Percentiles rank a stretch among this genome's conserved stretches.
phyloP scores from a whole-genome alignment of 169 alveolate genomes.

The Eimeria tenella region DNA sequence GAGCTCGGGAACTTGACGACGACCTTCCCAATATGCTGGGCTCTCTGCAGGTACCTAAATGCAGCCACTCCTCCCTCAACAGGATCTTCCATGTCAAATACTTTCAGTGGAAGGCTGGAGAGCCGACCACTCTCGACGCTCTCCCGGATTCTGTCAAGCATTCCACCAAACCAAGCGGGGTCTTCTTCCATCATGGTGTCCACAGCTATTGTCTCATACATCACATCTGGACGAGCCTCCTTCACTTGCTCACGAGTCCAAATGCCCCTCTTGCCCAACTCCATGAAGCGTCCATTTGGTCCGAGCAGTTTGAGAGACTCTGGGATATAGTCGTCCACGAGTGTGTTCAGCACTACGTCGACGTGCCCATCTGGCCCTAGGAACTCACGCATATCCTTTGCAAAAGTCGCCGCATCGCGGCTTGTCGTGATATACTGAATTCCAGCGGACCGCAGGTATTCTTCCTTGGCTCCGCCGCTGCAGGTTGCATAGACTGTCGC shows the following conservation, averaged over 20 bases:
- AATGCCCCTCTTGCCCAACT: conserved; percentile 86
- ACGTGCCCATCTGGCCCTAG: conserved; percentile 74
- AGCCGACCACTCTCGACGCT: conserved; percentile 66
- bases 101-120: conserved; percentile 76
- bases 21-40: conserved; percentile 82
- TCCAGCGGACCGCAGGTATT: conserved; percentile 79
- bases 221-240: conserved; percentile 80
- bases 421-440: conserved; percentile 83
- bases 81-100: conserved; percentile 77
- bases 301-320: conserved; percentile 81
- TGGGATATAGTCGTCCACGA: conserved; percentile 81
- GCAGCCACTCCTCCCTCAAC: conserved; percentile 81
- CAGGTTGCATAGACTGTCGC: conserved; percentile 86
- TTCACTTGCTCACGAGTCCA: conserved; percentile 80
- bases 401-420: conserved; percentile 81
- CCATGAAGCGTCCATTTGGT: conserved; percentile 86
- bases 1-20: conserved; percentile 48
- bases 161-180: conserved; percentile 82
- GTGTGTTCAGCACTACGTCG: conserved; percentile 85
- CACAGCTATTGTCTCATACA: conserved; percentile 81
- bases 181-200: conserved; percentile 83
- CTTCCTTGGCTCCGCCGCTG: conserved; percentile 83
- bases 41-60: conserved; percentile 81
- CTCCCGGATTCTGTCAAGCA: conserved; percentile 79
- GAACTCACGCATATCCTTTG: conserved; percentile 81